phyloP scores from a whole-genome alignment of 805 yeast species.

The Saitoella complicata region DNA sequence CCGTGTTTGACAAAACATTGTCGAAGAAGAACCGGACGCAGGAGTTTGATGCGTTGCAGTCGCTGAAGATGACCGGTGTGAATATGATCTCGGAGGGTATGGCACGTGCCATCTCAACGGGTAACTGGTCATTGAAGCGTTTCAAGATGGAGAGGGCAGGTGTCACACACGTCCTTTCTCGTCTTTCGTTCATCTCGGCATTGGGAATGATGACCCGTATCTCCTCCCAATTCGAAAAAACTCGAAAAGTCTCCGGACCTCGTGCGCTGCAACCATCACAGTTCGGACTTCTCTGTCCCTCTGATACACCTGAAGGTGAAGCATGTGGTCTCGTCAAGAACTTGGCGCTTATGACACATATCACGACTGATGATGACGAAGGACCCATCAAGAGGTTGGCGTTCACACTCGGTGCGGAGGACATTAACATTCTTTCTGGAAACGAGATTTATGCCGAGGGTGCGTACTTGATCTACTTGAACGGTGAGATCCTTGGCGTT shows the following conservation, averaged over 20 bases:
- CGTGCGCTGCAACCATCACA: conserved; percentile 98
- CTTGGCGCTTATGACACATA: conserved; percentile 94
- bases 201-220: conserved; percentile 99
- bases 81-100: conserved; percentile 77
- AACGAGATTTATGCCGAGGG: conserved; percentile 60
- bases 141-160: conserved; percentile 99
- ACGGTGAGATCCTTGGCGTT: conserved; percentile 88
- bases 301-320: conserved; percentile 99
- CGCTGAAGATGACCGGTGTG: conserved; percentile 79
- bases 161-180: conserved; percentile 87
- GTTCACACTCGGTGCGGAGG: conserved; percentile 75
- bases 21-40: conserved; percentile 89
- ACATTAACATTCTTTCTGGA: conserved; percentile 64
- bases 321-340: conserved; percentile 98
- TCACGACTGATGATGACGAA: conserved; percentile 95
- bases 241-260: conserved; percentile 95
- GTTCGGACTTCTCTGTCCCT: conserved; percentile 96
- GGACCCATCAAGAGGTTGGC: conserved; percentile 68
- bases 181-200: conserved; percentile 85
- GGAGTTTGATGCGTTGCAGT: conserved; percentile 84
- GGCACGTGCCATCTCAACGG: conserved; percentile 93
- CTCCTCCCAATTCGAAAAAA: conserved; percentile 95
- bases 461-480: conserved; percentile 73
- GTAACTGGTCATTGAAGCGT: conserved; percentile 96
- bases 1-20: conserved; percentile 81